phyloP scores from a whole-genome alignment of 768 basidiomycete genomes.

The Melanogaster broomeanus region DNA sequence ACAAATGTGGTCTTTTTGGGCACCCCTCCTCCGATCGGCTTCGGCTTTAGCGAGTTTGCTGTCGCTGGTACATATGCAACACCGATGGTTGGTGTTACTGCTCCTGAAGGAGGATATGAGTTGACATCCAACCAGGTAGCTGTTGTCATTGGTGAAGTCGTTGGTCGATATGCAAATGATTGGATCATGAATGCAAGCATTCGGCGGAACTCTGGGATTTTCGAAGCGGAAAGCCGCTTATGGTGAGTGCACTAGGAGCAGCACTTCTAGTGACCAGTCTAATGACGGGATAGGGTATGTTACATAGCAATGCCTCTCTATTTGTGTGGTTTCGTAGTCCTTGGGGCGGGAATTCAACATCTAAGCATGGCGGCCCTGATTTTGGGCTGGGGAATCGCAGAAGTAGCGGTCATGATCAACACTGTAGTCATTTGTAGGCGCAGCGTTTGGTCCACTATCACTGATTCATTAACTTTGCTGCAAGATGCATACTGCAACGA shows the following conservation, averaged over 20 bases:
- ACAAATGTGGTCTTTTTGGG: constrained; percentile 59
- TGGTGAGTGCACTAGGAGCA: constrained; percentile 30
- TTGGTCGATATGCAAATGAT: constrained; percentile 54
- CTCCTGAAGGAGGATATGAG: background rate
- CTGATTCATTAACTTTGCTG: background rate
- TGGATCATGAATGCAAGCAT: constrained; percentile 45
- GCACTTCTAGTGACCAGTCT: background rate
- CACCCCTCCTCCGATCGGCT: constrained; percentile 46
- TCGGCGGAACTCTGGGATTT: constrained; percentile 49
- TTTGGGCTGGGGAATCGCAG: constrained; percentile 47
- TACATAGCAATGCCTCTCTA: constrained; percentile 43
- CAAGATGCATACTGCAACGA: constrained; percentile 42
- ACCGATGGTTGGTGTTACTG: constrained; percentile 37
- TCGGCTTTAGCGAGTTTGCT: constrained; percentile 42
- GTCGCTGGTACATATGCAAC: constrained; percentile 47
- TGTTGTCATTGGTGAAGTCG: constrained; percentile 50
- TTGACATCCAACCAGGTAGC: constrained; percentile 37
- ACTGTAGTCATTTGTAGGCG: constrained; percentile 42
- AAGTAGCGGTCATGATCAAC: constrained; percentile 37
- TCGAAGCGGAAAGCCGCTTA: constrained; percentile 50
- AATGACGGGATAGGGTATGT: constrained; percentile 27
- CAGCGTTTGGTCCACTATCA: background rate
- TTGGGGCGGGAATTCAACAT: constrained; percentile 41
- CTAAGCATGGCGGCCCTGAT: constrained; percentile 32
- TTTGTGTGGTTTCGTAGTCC: constrained; percentile 42